These are phyloP conservation scores for Lipomyces chichibuensis DNA, from an alignment of 805 yeast genomes.

Conservation along the genomic window DNA sequence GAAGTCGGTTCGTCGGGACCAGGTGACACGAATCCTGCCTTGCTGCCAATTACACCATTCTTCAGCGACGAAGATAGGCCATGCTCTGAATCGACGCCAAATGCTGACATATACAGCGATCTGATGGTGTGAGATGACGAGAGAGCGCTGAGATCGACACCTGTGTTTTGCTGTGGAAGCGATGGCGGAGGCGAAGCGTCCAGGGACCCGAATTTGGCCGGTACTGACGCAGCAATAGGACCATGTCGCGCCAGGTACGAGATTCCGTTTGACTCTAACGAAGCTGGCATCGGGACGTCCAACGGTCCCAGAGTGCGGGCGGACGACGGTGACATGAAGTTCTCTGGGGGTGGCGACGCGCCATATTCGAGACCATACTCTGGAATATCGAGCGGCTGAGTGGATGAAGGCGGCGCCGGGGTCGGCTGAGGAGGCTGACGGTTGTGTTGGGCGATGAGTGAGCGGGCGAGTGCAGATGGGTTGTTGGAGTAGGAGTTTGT, in stretches of 20 bases:
- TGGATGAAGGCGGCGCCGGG: neutral
- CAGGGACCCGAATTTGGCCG: conserved; percentile 30
- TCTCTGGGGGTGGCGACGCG: conserved; percentile 15
- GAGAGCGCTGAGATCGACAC: neutral
- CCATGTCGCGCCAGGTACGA: conserved; percentile 35
- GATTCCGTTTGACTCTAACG: conserved; percentile 34
- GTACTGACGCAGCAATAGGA: conserved; percentile 38
- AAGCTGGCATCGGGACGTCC: conserved; percentile 34
- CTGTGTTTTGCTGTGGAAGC: conserved; percentile 15
- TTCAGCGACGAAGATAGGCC: conserved; percentile 4
- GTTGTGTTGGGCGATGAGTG: conserved; percentile 23
- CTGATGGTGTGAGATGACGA: conserved; percentile 28
- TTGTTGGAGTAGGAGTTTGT: conserved; percentile 18
- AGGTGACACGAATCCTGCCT: conserved; percentile 14
- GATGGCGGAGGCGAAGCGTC: conserved; percentile 21
- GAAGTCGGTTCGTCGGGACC: conserved; percentile 11
- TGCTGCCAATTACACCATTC: conserved; percentile 8
- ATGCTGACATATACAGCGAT: conserved; percentile 34
- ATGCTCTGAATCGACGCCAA: conserved; percentile 21
- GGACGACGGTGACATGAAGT: conserved; percentile 22
- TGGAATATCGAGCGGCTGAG: neutral
- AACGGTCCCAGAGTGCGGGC: conserved; percentile 32
- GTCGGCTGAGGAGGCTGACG: conserved; percentile 21
- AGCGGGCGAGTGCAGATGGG: conserved; percentile 33
- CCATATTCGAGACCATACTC: conserved; percentile 3